Base-by-base conservation (phyloP, 2,329 filamentous ascomycete genomes). In the Cercospora brassicicola region DNA sequence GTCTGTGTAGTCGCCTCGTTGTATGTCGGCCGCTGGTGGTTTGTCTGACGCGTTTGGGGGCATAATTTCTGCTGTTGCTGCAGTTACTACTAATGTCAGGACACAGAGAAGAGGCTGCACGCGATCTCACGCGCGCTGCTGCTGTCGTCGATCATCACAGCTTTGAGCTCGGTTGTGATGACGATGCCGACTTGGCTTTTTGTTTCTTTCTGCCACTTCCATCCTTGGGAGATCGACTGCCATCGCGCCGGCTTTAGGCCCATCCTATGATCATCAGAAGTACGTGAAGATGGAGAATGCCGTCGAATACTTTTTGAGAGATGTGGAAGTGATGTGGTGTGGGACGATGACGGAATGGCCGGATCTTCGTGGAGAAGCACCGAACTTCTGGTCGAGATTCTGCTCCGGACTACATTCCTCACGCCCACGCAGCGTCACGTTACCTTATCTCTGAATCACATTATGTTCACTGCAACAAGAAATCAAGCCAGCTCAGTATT, bases 1-100 rank as follows among this genome's bases (percentile, higher is more conserved):
- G 10, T 79, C 69, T 13, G 77, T 74, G 67, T 82, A 79, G 71
- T 78, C 77, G 62, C 82, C 82, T 36, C 82, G 81, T 2, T 76
- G 72, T 48, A 83, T 75, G 15, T 63, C 61, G 11, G 48, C 39
- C 13, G 45, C n/a, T 5, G 28, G 28, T 28, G 61, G 61, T 30
- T 30, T 15, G n/a, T 55, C n/a, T 18, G 48, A 23, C 9, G 2
- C 30, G 26, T 20, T n/a, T 18, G 59, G 20, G 7, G 59, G 31
- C 61, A 63, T 63, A 20, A 8, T 48, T 53, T 2, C 48, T 23
- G 48, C 28, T 59, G 28, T 8, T 55, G 13, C 48, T 59, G 48
- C 28, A 36, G 28, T 8, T 55, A 23, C 48, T 59, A 30, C 18
- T 11, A 8, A 15, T 57, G 28, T 18, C 55, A 33, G 55, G 26